Evolutionary conservation across 805 yeast genomes (phyloP).

Genomic region (Komagataella ulmi): DNA sequence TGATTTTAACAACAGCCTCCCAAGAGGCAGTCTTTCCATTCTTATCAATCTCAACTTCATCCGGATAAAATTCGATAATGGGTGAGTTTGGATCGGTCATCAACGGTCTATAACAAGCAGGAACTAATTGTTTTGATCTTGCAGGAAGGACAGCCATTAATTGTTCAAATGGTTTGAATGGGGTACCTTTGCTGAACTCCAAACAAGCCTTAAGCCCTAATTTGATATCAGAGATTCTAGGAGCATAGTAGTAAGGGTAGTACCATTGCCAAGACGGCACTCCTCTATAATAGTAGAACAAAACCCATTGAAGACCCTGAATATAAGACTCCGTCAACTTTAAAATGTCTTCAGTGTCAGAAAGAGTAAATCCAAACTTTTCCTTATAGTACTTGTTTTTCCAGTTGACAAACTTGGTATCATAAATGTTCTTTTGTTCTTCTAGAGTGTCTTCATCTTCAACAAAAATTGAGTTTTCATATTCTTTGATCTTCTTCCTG

Average conservation of each 20-base stretch:
- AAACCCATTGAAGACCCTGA: conserved; percentile 96
- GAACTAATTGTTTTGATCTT: conserved; percentile 71
- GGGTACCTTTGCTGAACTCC: conserved; percentile 54
- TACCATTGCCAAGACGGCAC: conserved; percentile 96
- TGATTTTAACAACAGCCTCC: conserved; percentile 92
- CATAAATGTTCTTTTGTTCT: conserved; percentile 50
- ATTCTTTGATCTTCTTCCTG: conserved; percentile 44
- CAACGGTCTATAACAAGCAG: conserved; percentile 60
- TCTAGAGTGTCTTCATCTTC: conserved; percentile 42
- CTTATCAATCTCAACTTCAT: conserved; percentile 74
- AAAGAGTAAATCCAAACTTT: conserved; percentile 60
- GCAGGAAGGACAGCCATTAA: conserved; percentile 96
- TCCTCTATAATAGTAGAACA: conserved; percentile 81
- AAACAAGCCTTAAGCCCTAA: conserved; percentile 57
- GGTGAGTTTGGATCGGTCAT: conserved; percentile 85
- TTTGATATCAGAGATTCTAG: conserved; percentile 79
- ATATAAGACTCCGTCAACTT: conserved; percentile 68
- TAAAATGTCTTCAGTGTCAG: conserved; percentile 44
- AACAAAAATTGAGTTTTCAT: conserved; percentile 49
- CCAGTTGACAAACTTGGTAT: conserved; percentile 67
- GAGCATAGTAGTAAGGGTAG: conserved; percentile 81
- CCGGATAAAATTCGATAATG: conserved; percentile 82
- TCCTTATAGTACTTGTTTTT: conserved; percentile 73
- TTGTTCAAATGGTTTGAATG: conserved; percentile 90
- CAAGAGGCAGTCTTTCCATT: conserved; percentile 94